These are phyloP conservation scores for Incumbomyces lentus DNA, from an alignment of 2,329 filamentous ascomycete species.

Conservation along the genomic window DNA sequence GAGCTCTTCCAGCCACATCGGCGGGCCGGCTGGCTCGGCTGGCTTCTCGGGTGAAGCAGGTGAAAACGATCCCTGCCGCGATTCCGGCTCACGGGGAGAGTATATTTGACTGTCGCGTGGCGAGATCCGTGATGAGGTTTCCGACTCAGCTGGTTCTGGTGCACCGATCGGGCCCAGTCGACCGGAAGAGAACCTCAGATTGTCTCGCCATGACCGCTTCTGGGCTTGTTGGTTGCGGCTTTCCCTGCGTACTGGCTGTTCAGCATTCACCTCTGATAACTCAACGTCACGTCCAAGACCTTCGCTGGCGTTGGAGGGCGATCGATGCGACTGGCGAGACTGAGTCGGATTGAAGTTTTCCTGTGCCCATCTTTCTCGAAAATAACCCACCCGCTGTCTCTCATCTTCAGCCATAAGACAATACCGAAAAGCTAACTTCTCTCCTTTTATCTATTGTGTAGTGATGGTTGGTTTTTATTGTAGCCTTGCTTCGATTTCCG, in stretches of 20 bases:
- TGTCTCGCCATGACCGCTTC: slow-evolving; percentile 2
- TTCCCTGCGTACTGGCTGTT: not conserved
- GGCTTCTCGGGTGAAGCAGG: not conserved
- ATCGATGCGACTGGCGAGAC: not conserved
- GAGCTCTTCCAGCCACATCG: slow-evolving; percentile 4
- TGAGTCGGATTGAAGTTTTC: not conserved
- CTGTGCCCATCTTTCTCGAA: not conserved
- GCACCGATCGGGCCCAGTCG: not conserved
- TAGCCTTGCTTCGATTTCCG: no score
- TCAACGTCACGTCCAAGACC: not conserved
- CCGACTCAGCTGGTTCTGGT: not conserved
- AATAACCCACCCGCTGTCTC: not conserved
- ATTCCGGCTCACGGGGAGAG: not conserved
- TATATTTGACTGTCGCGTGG: not conserved
- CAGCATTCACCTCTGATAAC: slow-evolving; percentile 1
- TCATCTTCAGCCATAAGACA: not conserved
- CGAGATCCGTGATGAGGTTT: not conserved
- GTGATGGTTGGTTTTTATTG: no score
- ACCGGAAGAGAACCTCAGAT: not conserved
- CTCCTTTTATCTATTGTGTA: no score
- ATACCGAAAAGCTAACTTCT: no score
- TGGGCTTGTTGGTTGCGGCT: not conserved
- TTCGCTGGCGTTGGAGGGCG: not conserved
- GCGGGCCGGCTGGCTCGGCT: not conserved
- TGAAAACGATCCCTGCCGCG: no score